Base-by-base conservation (phyloP, 352 stramenopile genomes). In the Phytophthora palmivora region DNA sequence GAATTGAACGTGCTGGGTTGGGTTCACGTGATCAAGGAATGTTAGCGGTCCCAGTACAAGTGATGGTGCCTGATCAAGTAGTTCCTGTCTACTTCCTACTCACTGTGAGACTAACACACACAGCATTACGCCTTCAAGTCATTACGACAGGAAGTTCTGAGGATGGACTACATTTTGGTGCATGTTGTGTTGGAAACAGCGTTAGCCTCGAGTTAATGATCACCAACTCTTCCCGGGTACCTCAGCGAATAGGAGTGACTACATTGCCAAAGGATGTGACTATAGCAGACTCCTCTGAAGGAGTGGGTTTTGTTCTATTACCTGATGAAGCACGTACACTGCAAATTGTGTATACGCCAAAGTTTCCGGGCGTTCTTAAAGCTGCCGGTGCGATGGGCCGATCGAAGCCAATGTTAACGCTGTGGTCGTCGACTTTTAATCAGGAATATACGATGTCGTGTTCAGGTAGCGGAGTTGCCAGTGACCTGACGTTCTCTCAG, bases 1-100 rank as follows among this genome's bases (percentile, higher is more conserved):
- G 62, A 5, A 49, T 87, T 12, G 67, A 79, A 38, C 72, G 61
- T 24, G 79, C 76, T 24, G 62, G 79, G 1, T 78, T 88, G 37
- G 84, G 84, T 6, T 72, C 67, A 4, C 47, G 67, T 21, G 43
- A 51, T 0, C 24, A 75, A 7, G 72, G 75, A 1, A 77, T 86
- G 46, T 16, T 89, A 15, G 70, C 63, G 0, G 72, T 87, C 12
- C 79, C 79, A 3, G 43, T 89, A 6, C 65, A 67, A 50, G 67
- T 96, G 1, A 10, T 86, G 22, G 83, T 94, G 0, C 85, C 82
- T n/a, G 59, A 87, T 59, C 71, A 89, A 70, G 61, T 82, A 1
- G 41, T 83, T 0, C 73, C 76, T 3, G 67, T 85, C 16, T 73
- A 71, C 53, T 63, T 83, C 24, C 45, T 79, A 2, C 39, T 86